Base-by-base conservation (phyloP, 805 yeast species). In the Kockiozyma suomiensis region DNA sequence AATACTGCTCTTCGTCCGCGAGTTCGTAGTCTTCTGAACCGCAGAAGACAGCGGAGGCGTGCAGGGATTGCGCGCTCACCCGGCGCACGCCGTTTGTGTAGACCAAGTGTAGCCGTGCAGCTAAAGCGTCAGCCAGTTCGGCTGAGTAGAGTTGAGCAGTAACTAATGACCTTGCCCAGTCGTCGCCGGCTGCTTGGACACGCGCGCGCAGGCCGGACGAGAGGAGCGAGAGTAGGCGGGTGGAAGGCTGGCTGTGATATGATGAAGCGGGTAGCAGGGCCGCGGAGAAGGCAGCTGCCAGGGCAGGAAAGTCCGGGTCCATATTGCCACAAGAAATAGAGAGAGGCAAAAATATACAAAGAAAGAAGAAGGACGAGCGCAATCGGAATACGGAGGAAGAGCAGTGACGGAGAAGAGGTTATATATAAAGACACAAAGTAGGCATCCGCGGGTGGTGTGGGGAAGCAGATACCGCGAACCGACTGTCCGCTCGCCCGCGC, bases 171-270 rank as follows among this genome's bases (percentile, higher is more conserved):
- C 17, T 38, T 19, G 19, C 12, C 26, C 32, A 7, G 28, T n/a
- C 21, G n/a, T 32, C 5, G 25, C 10, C 43, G 41, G 46, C 38
- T 38, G 46, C 4, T n/a, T 37, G 28, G 42, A 56, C 25, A 32
- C 55, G 55, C 7, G 51, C 35, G 30, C 55, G 47, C n/a, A 50
- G 56, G 8, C 17, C 30, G 30, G 60, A 51, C 13, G 56, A 25
- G 15, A 56, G 56, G 23, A 43, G 50, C 41, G 26, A 45, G 49
- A 48, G 48, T 40, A 54, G 49, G n/a, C n/a, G n/a, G n/a, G n/a
- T n/a, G n/a, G n/a, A n/a, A n/a, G n/a, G n/a, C n/a, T n/a, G n/a
- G n/a, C n/a, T n/a, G n/a, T n/a, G n/a, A n/a, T n/a, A n/a, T n/a
- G n/a, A n/a, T n/a, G n/a, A n/a, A n/a, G n/a, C n/a, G 38, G 32